phyloP scores from a whole-genome alignment of 148 eudicot species.

The Rhododendron ovatum region DNA sequence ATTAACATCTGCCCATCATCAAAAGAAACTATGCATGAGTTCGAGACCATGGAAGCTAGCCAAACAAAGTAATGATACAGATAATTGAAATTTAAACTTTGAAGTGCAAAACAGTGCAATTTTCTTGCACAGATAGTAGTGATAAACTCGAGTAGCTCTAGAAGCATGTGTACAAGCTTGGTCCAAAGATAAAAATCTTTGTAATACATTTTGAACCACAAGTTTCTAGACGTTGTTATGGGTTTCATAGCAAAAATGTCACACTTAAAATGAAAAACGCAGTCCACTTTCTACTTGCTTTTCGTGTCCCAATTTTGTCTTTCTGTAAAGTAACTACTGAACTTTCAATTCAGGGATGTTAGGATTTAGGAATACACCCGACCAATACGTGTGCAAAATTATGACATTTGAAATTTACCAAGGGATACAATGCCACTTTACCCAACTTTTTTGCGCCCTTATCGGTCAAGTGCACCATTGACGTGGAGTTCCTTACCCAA shows the following conservation, averaged over 20 bases:
- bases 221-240: background rate
- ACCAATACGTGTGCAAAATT: background rate
- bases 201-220: background rate
- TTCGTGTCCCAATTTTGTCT: background rate
- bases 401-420: background rate
- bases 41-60: background rate
- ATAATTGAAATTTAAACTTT: background rate
- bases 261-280: background rate
- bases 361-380: background rate
- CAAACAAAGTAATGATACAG: background rate
- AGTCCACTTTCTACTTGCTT: background rate
- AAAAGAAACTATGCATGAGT: background rate
- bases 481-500: background rate
- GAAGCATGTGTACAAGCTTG: background rate
- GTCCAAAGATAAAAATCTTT: background rate
- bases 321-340: background rate
- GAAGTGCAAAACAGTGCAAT: background rate
- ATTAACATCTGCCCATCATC: conserved; percentile 51
- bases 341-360: background rate
- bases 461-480: background rate
- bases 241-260: background rate
- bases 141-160: background rate
- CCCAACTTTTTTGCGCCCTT: background rate
- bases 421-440: background rate
- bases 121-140: background rate